Evolutionary conservation across 352 stramenopile genomes (phyloP).

Genomic region (Phytophthora gonapodyides): DNA sequence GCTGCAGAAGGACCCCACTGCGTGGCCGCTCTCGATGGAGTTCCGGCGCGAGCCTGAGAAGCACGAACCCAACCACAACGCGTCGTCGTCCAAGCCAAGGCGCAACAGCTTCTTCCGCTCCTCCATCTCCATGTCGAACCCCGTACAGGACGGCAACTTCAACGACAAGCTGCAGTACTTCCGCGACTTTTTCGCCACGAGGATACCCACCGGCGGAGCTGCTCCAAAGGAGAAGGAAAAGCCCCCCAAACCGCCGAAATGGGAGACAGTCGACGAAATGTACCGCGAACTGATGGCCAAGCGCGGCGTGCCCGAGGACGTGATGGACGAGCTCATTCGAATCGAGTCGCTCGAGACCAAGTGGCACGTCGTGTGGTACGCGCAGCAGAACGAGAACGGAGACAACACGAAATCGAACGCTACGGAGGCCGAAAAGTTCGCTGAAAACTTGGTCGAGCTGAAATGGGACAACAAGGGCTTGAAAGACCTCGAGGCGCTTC

Average conservation of each 20-base stretch:
- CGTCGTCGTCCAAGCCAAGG: slow-evolving; percentile 42
- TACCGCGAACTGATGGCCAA: slow-evolving; percentile 82
- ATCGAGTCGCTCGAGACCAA: slow-evolving; percentile 88
- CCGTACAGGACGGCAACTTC: slow-evolving; percentile 75
- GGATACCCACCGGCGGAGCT: slow-evolving; percentile 72
- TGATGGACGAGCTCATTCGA: slow-evolving; percentile 84
- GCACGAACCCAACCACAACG: slow-evolving; percentile 30
- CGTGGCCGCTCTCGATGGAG: slow-evolving; percentile 78
- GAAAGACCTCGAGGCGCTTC: slow-evolving; percentile 71
- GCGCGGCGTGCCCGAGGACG: slow-evolving; percentile 79
- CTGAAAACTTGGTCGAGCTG: slow-evolving; percentile 78
- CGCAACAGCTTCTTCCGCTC: slow-evolving; percentile 79
- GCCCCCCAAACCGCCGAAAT: slow-evolving; percentile 53
- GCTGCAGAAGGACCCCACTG: slow-evolving; percentile 64
- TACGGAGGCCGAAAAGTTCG: slow-evolving; percentile 64
- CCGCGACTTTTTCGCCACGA: slow-evolving; percentile 81
- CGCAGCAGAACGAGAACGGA: slow-evolving; percentile 81
- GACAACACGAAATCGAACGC: slow-evolving; percentile 62
- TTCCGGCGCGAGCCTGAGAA: slow-evolving; percentile 66
- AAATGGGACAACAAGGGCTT: slow-evolving; percentile 86
- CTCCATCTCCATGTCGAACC: slow-evolving; percentile 63
- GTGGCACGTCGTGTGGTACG: slow-evolving; percentile 86
- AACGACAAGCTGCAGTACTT: slow-evolving; percentile 90
- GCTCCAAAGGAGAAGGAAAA: slow-evolving; percentile 76
- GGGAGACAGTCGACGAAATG: slow-evolving; percentile 86